Conservation (phyloP, 345 rosid genomes). For the Draba incana region DNA sequence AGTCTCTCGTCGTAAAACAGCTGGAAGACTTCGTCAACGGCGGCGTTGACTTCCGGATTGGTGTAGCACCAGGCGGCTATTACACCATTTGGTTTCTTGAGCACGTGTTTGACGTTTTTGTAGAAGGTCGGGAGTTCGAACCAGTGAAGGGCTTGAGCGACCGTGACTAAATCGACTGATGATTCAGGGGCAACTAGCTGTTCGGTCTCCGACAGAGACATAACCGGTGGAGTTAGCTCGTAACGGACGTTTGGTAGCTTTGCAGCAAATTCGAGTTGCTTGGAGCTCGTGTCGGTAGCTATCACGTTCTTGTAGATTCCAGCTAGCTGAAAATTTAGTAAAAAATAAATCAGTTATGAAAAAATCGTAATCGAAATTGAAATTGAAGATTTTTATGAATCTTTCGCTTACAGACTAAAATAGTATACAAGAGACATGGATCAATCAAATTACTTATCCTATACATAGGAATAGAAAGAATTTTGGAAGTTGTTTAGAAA, state of each 20-base stretch:
- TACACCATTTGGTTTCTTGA: conserved; percentile 77
- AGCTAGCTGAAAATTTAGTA: conserved; percentile 53
- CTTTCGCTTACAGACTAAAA: not conserved
- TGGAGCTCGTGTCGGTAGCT: conserved; percentile 84
- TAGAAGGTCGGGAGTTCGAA: conserved; percentile 62
- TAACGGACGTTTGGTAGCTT: conserved; percentile 62
- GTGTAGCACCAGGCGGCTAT: conserved; percentile 92
- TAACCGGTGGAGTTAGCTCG: conserved; percentile 55
- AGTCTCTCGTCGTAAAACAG: conserved; percentile 52
- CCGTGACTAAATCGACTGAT: conserved; percentile 62
- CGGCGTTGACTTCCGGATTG: conserved; percentile 52
- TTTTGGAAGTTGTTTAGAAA: not conserved
- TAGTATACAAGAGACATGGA: no score
- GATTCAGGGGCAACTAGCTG: conserved; percentile 47
- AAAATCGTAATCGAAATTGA: no score
- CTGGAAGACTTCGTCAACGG: conserved; percentile 56
- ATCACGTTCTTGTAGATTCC: conserved; percentile 66
- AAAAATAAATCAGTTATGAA: not conserved
- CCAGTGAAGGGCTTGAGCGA: conserved; percentile 90
- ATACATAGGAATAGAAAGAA: not conserved
- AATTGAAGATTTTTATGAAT: not conserved
- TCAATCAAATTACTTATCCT: no score
- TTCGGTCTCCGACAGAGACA: conserved; percentile 53
- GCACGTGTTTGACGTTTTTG: conserved; percentile 60
- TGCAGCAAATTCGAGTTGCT: conserved; percentile 63